Evolutionary conservation across 2,329 filamentous ascomycete species (phyloP).

Genomic region (Thielaviopsis populi): DNA sequence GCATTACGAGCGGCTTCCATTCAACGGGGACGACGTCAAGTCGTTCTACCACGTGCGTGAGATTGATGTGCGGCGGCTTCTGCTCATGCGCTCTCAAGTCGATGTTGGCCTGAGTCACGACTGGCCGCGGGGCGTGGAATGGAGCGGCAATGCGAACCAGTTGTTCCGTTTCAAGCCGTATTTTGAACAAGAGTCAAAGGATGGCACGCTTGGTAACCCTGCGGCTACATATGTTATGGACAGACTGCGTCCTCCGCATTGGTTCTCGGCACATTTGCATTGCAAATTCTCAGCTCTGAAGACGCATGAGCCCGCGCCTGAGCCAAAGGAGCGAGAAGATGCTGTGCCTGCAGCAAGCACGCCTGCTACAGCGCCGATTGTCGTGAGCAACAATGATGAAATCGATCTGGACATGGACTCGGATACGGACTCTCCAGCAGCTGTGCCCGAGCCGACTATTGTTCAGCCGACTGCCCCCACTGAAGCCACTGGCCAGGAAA

Average conservation of each 20-base stretch:
- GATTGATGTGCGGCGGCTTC: constrained; percentile 75
- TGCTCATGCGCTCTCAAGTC: constrained; percentile 72
- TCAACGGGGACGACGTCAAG: constrained; percentile 58
- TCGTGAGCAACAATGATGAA: constrained; percentile 44
- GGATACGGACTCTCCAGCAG: constrained; percentile 30
- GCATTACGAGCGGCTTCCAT: constrained; percentile 77
- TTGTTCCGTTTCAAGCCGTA: constrained; percentile 61
- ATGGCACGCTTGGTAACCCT: constrained; percentile 61
- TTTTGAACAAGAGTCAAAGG: constrained; percentile 60
- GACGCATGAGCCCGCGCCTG: constrained; percentile 28
- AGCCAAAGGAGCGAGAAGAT: constrained; percentile 24
- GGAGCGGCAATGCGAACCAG: constrained; percentile 50
- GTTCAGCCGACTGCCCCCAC: neutral
- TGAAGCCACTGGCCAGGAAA: constrained; percentile 13
- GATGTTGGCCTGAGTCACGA: constrained; percentile 90
- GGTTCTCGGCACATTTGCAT: constrained; percentile 92
- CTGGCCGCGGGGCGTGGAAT: constrained; percentile 78
- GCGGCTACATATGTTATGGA: constrained; percentile 73
- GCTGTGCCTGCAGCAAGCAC: constrained; percentile 14
- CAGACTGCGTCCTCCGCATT: constrained; percentile 64
- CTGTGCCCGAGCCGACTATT: neutral
- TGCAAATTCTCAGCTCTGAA: constrained; percentile 66
- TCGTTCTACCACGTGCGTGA: constrained; percentile 84
- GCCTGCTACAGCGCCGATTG: neutral
- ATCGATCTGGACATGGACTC: constrained; percentile 51